Percentiles rank a stretch among this genome's conserved stretches.
These are phyloP conservation scores for Viscum album DNA, from an alignment of 177 flowering plant genomes.

Conservation along the genomic window DNA sequence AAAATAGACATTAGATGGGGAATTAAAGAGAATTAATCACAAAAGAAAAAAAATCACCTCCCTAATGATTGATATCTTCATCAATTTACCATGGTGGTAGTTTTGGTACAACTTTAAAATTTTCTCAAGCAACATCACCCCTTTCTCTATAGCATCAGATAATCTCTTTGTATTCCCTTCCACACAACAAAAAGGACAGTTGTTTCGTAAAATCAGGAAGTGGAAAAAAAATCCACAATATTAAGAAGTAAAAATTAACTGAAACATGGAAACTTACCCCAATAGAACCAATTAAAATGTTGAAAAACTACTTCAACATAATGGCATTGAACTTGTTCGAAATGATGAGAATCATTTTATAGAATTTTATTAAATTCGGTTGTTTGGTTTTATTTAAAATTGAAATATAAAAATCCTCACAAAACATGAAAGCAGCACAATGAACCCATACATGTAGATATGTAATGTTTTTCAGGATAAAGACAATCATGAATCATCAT, in stretches of 20 bases:
- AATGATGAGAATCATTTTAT: conserved; percentile 92
- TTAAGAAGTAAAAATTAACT: neutral
- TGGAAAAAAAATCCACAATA: no score
- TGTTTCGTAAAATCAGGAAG: conserved; percentile 4
- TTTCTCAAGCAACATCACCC: conserved; percentile 59
- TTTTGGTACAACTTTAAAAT: conserved; percentile 54
- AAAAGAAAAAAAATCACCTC: conserved; percentile 51
- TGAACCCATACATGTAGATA: no score
- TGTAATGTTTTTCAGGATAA: no score
- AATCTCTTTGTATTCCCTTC: conserved; percentile 90
- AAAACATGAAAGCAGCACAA: no score
- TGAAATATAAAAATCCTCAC: no score
- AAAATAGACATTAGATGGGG: no score
- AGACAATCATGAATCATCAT: no score
- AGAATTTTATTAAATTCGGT: conserved; percentile 83
- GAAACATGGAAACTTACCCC: conserved; percentile 45
- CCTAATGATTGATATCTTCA: conserved; percentile 91
- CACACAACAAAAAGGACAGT: conserved; percentile 6
- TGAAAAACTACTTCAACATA: conserved; percentile 59
- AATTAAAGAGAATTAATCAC: neutral
- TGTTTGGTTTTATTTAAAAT: conserved; percentile 9
- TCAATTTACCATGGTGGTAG: conserved; percentile 63
- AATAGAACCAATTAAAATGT: conserved; percentile 72
- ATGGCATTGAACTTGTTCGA: conserved; percentile 93
- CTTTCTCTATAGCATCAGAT: conserved; percentile 79